Base-by-base conservation (phyloP, 129 eudicot genomes). In the Kitagawia praeruptora region DNA sequence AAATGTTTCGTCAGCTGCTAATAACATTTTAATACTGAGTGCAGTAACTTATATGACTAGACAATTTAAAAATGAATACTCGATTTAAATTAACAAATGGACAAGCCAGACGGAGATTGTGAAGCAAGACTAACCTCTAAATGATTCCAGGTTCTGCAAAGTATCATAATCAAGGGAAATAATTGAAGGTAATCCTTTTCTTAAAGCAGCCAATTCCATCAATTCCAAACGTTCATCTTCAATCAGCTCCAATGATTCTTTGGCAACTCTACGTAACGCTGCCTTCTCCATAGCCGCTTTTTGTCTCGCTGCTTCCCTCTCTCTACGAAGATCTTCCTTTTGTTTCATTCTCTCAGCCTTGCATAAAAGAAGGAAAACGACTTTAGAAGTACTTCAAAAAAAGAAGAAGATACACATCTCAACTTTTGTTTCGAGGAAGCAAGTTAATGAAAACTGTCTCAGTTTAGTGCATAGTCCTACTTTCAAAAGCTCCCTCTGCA, bases 211-310 rank as follows among this genome's bases (percentile, higher is more conserved):
- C 76, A 92, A 85, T 77, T 96, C 97, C 97, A 90, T 86, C 21
- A 96, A 82, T 75, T 96, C 99, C 67, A 96, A 78, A 10, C 99
- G 92, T 66, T 96, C 99, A 85, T 96, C 99, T 85, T 96, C 99
- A 44, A 96, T 92, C 67, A 92, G 89, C 77, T 96, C 99, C 93
- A 86, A 78, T 12, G 93, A 96, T 77, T 96, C 99, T 81, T 89
- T 96, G 47, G 97, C 98, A 82, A 96, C 80, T 80, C 83, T 89
- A 75, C 93, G 85, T 11, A 96, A 92, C 51, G 91, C 85, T 4
- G 98, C 99, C 84, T 85, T 92, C 79, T 96, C 95, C 81, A 84
- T 71, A 7, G 99, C 93, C 51, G 89, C 97, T 80, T 86, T 96
- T 54, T 83, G 88, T 85, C 84, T 92, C 69, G 89, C 87, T 14